Evolutionary conservation across 305 asterid species (phyloP), one percentile per base, ranked within the genome.

Genomic region (Fraxinus latifolia): DNA sequence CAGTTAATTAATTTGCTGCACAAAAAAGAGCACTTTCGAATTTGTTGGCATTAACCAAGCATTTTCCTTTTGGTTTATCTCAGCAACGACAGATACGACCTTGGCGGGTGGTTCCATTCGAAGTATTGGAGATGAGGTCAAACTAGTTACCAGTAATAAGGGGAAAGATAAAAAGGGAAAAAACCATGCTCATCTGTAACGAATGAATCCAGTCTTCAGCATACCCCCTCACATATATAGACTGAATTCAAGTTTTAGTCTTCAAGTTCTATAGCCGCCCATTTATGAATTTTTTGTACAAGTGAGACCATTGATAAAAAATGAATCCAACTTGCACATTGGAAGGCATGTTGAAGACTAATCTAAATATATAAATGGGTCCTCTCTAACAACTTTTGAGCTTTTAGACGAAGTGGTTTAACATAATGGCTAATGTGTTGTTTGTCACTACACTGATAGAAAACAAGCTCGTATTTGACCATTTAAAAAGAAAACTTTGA

Each of bases 401-500:
- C 68, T 58, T 58, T 58, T 58, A 58, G 8, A 58, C 3, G 0
- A 58, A 9, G 70, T 58, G 29, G 14, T 58, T 58, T 21, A 19
- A 7, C 15, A 58, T 2, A 21, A 58, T 19, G 31, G 14, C 70
- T 58, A 19, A 21, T 7, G 70, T 58, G 31, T 58, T 7, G 70
- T 58, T 58, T 58, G 70, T 21, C 70, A 19, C 70, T 7, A 21
- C 5, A 21, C 31, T 6, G 14, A 58, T 58, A 47, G 23, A 44
- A 68, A 50, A 31, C 8, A 60, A 55, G 31, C 25, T 17, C 37
- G 17, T 75, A 42, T 42, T 68, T 67, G 12, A 37, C 76, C 71
- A 74, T 77, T 77, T 14, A 68, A 77, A 76, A 7, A 34, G 29
- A 11, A 55, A 53, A 53, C 65, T 53, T 6, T 53, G 86, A 80